A percentile compares a stretch with the other conserved stretches of the same genome.
Conservation (phyloP, 305 asterid species). For the Plantago rigida region DNA sequence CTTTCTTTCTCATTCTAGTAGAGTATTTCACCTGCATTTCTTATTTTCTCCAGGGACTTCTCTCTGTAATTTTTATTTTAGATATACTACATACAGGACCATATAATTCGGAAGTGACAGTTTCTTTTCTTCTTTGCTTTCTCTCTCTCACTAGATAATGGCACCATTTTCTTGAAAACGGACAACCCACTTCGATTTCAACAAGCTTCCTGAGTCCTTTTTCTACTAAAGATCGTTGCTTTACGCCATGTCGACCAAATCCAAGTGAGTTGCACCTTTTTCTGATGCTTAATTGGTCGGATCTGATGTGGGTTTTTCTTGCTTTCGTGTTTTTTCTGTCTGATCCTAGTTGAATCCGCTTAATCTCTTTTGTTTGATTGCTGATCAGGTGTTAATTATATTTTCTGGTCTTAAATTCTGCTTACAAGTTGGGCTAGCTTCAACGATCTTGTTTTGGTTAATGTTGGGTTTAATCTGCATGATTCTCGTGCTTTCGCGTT, state of each 20-base stretch:
- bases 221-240: constrained; percentile 18
- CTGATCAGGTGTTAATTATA: not conserved
- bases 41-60: too few relatives aligned
- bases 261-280: constrained; percentile 49
- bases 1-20: too few relatives aligned
- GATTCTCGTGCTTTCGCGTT: constrained; percentile 12
- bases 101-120: not conserved
- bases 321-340: too few relatives aligned
- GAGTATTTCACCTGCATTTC: too few relatives aligned
- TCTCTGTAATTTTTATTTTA: too few relatives aligned
- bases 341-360: too few relatives aligned
- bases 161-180: constrained; percentile 29
- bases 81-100: not conserved
- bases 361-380: constrained; percentile 13
- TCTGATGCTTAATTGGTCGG: constrained; percentile 23
- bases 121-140: not conserved
- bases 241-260: constrained; percentile 57
- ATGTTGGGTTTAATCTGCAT: too few relatives aligned
- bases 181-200: not conserved
- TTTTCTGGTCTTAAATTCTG: not conserved
- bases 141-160: constrained; percentile 23
- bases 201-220: not conserved
- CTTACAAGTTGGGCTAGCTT: constrained; percentile 18
- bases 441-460: not conserved
- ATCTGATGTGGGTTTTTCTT: constrained; percentile 41